Conservation (phyloP, 2,329 filamentous ascomycete species). For the Microsporum ferrugineum region DNA sequence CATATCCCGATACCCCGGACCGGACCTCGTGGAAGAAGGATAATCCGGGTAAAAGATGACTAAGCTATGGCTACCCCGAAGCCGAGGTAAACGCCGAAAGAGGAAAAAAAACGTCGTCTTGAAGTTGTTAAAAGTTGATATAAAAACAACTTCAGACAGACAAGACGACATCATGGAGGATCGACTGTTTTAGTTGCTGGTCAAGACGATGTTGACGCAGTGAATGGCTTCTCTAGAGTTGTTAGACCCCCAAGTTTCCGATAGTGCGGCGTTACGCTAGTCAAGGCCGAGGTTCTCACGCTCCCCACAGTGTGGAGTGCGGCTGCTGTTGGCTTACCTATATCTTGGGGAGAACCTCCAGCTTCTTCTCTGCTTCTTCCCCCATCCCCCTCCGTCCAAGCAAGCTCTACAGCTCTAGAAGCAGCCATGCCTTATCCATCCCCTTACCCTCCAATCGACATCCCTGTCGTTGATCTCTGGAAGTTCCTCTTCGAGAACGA, state of each 20-base stretch:
- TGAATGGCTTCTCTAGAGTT: neutral
- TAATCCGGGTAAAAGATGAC: neutral
- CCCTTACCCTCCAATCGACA: conserved; percentile 50
- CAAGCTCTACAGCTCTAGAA: neutral
- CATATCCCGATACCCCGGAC: neutral
- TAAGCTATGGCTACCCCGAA: neutral
- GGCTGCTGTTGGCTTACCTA: neutral
- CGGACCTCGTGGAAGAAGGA: neutral
- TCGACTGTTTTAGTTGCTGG: neutral
- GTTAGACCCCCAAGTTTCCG: neutral
- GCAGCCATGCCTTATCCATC: conserved; percentile 59
- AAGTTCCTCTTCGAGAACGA: conserved; percentile 62
- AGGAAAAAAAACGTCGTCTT: neutral
- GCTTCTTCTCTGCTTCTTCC: neutral
- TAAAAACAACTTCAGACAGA: neutral
- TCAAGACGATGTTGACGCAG: neutral
- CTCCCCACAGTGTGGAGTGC: neutral
- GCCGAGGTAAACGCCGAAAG: neutral
- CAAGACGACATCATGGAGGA: neutral
- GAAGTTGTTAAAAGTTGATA: too few relatives aligned
- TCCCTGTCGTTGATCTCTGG: conserved; percentile 71
- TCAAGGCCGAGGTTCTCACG: neutral
- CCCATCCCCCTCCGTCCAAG: neutral
- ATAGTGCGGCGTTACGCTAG: neutral
- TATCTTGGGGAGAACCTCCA: neutral